Base-by-base conservation (phyloP, 768 basidiomycete species). In the Lactarius hatsudake region DNA sequence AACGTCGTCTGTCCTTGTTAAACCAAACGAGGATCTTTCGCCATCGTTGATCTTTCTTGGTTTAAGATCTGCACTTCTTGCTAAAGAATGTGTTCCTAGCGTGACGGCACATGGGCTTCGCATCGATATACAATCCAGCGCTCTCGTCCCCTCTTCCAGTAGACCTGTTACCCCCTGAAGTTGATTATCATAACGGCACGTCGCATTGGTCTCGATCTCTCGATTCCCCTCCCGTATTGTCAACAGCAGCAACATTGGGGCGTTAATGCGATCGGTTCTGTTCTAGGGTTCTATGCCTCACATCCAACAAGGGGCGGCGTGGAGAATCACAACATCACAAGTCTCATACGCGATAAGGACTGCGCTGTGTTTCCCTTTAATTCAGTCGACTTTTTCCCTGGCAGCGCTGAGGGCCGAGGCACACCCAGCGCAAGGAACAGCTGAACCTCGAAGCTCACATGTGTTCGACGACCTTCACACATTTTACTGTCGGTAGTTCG, bases 51-150 rank as follows among this genome's bases (percentile, higher is more conserved):
- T 58, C 36, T 57, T 59, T 38, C 17, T 71, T 34, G 62, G 63
- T 45, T 61, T 66, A 18, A 43, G 63, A 53, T 59, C 67, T 28
- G 60, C 67, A 17, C 38, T 43, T 30, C 26, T 43, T 42, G 65
- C 61, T 38, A 71, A 71, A 36, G 65, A 71, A 45, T 67, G 63
- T 43, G 63, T 71, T 42, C 69, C 69, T 51, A 65, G 69, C 34
- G 69, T 59, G 3, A 23, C 64, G 6, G 59, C 40, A 18, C 36
- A 36, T 1, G 12, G 34, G 34, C 57, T 59, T 48, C 64, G 67
- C 4, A 56, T 65, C 45, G 28, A 43, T 26, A 6, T 63, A 54
- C 43, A 48, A 23, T 17, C 28, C 57, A 15, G 20, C 45, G 36
- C 58, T 48, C 26, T 60, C 62, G 13, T 64, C 63, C 26, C 69